Evolutionary conservation across 805 yeast genomes (phyloP), one percentile per base, ranked within the genome.

Genomic region (Starmera caribaea): DNA sequence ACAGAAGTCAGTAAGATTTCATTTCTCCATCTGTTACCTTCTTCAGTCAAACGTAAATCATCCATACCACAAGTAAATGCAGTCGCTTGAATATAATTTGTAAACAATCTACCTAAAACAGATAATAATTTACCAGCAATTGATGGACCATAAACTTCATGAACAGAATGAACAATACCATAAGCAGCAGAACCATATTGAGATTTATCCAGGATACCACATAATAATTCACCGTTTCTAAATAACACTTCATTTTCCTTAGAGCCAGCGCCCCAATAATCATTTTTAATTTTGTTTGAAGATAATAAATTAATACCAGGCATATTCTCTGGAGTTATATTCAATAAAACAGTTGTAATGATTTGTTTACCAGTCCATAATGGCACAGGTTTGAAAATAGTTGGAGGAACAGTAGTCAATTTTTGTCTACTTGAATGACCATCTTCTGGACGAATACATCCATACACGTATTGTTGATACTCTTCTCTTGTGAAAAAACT

Each of bases 11-110:
- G 66, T 59, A 94, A 71, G 45, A 92, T 84, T 44, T 87, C 94
- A 12, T 66, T 65, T 70, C 99, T 79, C 90, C 94, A 80, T 44
- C 70, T 55, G 60, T 94, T 89, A 58, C 99, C 99, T 51, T 86
- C 95, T 3, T 62, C 75, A 16, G 97, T 92, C 50, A 94, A 73
- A 59, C 95, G 77, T 61, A 92, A 71, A 68, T 92, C 99, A 61
- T 92, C 99, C 98, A 92, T 94, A 74, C 99, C 98, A 79, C 99
- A 92, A 8, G 98, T 92, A 58, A 92, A 85, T 2, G 96, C 97
- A 42, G 86, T 83, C 67, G 78, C 73, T 75, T 82, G 89, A 55
- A 82, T 88, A 62, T 87, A 92, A 61, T 85, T 87, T 16, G 99
- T 94, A 66, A 94, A 90, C 40, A 92, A 70, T 54, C 98, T 75